These are phyloP conservation scores for Kentomonas sorsogonicus DNA, from an alignment of 208 protist species.

Conservation along the genomic window DNA sequence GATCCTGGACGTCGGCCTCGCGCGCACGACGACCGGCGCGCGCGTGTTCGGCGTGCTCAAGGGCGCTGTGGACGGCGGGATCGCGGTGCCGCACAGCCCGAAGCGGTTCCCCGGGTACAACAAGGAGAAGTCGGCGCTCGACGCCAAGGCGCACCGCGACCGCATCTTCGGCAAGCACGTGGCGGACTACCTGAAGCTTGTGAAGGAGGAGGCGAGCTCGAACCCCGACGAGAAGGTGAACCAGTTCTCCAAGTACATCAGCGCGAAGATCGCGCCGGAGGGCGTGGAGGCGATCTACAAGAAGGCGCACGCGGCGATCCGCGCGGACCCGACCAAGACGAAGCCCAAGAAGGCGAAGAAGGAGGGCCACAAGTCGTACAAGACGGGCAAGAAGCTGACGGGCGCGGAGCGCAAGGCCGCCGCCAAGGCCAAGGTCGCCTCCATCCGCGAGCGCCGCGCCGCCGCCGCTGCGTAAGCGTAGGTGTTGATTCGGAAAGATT, in stretches of 20 bases:
- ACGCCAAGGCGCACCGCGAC: slow-evolving; percentile 91
- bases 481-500: no score
- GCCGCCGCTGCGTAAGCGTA: no score
- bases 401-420: slow-evolving; percentile 46
- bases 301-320: slow-evolving; percentile 92
- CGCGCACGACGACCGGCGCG: slow-evolving; percentile 95
- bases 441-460: slow-evolving; percentile 50
- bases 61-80: slow-evolving; percentile 97
- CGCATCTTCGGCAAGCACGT: slow-evolving; percentile 98
- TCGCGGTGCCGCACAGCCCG: slow-evolving; percentile 95
- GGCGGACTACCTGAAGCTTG: slow-evolving; percentile 96
- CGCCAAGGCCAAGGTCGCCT: slow-evolving; percentile 64
- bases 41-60: slow-evolving; percentile 93
- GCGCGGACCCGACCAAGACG: slow-evolving; percentile 85
- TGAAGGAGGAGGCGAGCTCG: slow-evolving; percentile 91
- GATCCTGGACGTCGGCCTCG: slow-evolving; percentile 97
- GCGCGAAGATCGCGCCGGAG: slow-evolving; percentile 86
- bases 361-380: slow-evolving; percentile 42
- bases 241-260: slow-evolving; percentile 95
- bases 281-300: slow-evolving; percentile 94
- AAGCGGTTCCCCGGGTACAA: slow-evolving; percentile 97
- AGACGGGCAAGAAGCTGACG: slow-evolving; percentile 43
- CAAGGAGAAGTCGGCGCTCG: slow-evolving; percentile 78
- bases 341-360: slow-evolving; percentile 59
- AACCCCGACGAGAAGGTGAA: slow-evolving; percentile 90